phyloP scores from a whole-genome alignment of 1,284 basidiomycete genomes.

The Coriolopsis trogii region DNA sequence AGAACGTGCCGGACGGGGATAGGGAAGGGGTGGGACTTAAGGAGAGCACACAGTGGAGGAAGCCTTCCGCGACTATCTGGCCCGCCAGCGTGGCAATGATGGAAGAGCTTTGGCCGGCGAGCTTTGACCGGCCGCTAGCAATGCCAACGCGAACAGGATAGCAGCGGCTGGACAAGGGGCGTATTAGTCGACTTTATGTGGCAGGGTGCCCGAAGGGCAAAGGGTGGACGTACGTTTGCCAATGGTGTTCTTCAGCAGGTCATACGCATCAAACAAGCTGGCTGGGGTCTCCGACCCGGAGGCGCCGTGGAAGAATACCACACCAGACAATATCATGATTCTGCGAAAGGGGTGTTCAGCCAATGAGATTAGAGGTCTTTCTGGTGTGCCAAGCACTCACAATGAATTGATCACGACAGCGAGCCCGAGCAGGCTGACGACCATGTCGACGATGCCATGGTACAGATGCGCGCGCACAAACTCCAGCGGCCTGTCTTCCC shows the following conservation, averaged over 20 bases:
- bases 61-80: slow-evolving; percentile 93
- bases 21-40: slow-evolving; percentile 44
- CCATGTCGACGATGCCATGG: slow-evolving; percentile 75
- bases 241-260: slow-evolving; percentile 66
- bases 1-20: slow-evolving; percentile 4
- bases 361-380: slow-evolving; percentile 1
- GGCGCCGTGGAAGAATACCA: slow-evolving; percentile 73
- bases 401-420: slow-evolving; percentile 88
- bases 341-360: slow-evolving; percentile 39
- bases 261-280: slow-evolving; percentile 83
- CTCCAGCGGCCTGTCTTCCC: slow-evolving; percentile 65
- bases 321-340: slow-evolving; percentile 68
- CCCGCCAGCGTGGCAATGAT: slow-evolving; percentile 94
- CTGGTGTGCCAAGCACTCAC: slow-evolving; percentile 38
- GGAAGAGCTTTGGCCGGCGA: slow-evolving; percentile 92
- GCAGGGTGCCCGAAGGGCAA: too few relatives aligned
- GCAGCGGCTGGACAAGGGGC: slow-evolving; percentile 59
- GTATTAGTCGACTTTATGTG: background rate
- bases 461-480: slow-evolving; percentile 80
- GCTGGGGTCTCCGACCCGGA: slow-evolving; percentile 50
- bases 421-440: slow-evolving; percentile 72
- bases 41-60: slow-evolving; percentile 88
- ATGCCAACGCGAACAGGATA: slow-evolving; percentile 83
- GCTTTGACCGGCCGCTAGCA: slow-evolving; percentile 85
- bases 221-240: slow-evolving; percentile 58